Evolutionary conservation across 2,329 filamentous ascomycete genomes (phyloP), one percentile per base, ranked within the genome.

Genomic region (Neopestalotiopsis clavispora): DNA sequence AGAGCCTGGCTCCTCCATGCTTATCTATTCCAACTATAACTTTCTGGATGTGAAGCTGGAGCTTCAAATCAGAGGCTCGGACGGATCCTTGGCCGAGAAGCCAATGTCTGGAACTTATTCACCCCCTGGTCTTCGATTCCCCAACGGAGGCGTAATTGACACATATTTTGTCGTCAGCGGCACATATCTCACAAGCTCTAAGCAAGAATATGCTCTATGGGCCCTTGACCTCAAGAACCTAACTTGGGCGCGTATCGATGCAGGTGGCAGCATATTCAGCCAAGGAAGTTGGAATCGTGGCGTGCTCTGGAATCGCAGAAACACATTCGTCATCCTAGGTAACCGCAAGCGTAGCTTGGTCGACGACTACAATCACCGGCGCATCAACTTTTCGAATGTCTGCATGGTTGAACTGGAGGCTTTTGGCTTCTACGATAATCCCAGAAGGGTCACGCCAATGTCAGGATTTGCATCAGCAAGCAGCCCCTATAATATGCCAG

Each of bases 11-110:
- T 89, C 89, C 1, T 91, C 90, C 1, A 98, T 98, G 94, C 87
- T 99, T 71, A 97, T 99, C 60, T 99, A 99, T 80, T 98, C 95
- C 30, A 99, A 99, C 78, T 99, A 99, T 81, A 98, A 99, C 80
- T 99, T 99, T 76, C 81, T 99, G 67, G 95, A 99, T 75, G 96
- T 99, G 73, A 98, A 97, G 79, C 84, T 99, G 30, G 96, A 99
- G 80, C 84, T 99, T 49, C 96, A 98, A 80, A 90, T 99, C 62
- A 90, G 96, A 66, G 86, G 92, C 9, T 89, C 94, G 1, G 95
- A 98, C 78, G 95, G 96, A 38, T 90, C 90, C 0, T 83, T 99
- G 66, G 89, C 90, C 1, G 96, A 99, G 79, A 95, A 93, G 80
- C 89, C 92, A 32, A 98, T 99, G 95, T 91, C 91, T 20, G 92